Evolutionary conservation across 805 yeast species (phyloP), one percentile per base, ranked within the genome.

Genomic region (Ogataea henricii): DNA sequence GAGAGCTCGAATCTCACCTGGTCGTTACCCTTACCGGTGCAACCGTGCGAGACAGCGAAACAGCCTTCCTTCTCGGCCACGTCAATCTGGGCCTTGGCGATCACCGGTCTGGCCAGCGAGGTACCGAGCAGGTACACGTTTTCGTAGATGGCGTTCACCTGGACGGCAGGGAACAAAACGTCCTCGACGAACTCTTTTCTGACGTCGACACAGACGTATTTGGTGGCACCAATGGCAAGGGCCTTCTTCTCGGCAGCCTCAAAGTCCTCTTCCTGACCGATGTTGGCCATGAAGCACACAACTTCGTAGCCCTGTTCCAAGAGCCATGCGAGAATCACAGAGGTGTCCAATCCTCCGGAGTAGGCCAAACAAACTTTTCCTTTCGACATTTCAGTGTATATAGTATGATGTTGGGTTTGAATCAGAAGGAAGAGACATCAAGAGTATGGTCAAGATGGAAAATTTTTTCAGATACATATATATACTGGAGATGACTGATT

Each of bases 1-100:
- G 96, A 85, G 53, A 94, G 78, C 76, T 94, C 99, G 69, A 94
- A 94, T 74, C 99, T 87, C 57, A 94, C 97, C 77, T 94, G 99
- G 73, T 94, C 99, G 70, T 94, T 94, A 76, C 99, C 99, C 78
- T 94, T 94, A 76, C 99, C 99, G 59, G 99, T 94, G 77, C 99
- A 94, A 56, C 99, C 99, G 72, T 94, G 99, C 41, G 96, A 83
- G 42, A 94, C 99, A 45, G 98, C 98, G 63, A 92, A 90, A 79
- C 99, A 94, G 56, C 97, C 97, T 72, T 94, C 95, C 64, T 87
- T 81, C 75, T 90, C 95, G 54, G 99, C 99, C 56, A 89, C 97
- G 64, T 87, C 80, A 69, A 94, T 94, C 76, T 94, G 99, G 43
- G 99, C 99, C 74, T 91, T 85, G 48, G 99, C 97, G 71, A 94